Evolutionary conservation across 2,329 filamentous ascomycete genomes (phyloP).

Genomic region (Monilinia fructicola): DNA sequence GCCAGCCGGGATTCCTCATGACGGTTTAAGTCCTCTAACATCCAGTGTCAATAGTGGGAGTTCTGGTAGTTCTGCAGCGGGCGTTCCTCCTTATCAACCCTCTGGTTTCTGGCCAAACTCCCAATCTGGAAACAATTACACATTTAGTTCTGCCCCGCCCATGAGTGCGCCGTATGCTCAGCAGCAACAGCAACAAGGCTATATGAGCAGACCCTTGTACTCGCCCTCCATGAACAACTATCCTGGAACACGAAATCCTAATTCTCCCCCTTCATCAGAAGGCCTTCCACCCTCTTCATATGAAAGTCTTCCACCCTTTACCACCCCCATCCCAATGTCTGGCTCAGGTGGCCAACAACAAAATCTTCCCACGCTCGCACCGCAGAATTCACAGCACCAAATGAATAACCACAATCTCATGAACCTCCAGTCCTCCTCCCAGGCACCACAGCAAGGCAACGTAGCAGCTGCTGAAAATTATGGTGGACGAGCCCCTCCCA

Average conservation of each 20-base stretch:
- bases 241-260: conserved; percentile 50
- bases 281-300: conserved; percentile 66
- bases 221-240: conserved; percentile 54
- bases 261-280: conserved; percentile 61
- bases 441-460: conserved; percentile 53
- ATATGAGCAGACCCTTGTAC: conserved; percentile 53
- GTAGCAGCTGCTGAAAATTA: conserved; percentile 61
- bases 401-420: conserved; percentile 50
- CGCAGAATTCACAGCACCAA: conserved; percentile 39
- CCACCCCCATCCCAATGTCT: conserved; percentile 57
- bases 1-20: conserved; percentile 51
- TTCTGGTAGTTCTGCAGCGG: conserved; percentile 57
- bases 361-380: conserved; percentile 43
- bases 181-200: conserved; percentile 40
- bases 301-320: conserved; percentile 64
- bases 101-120: conserved; percentile 61
- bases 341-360: conserved; percentile 45
- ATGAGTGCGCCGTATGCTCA: conserved; percentile 38
- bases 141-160: conserved; percentile 52
- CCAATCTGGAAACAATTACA: conserved; percentile 48
- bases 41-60: conserved; percentile 61
- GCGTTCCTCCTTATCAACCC: conserved; percentile 56
- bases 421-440: conserved; percentile 48
- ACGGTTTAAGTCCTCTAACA: conserved; percentile 61
- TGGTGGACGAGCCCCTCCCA: conserved; percentile 53